phyloP scores from a whole-genome alignment of 805 yeast genomes.

The Millerozyma acaciae region DNA sequence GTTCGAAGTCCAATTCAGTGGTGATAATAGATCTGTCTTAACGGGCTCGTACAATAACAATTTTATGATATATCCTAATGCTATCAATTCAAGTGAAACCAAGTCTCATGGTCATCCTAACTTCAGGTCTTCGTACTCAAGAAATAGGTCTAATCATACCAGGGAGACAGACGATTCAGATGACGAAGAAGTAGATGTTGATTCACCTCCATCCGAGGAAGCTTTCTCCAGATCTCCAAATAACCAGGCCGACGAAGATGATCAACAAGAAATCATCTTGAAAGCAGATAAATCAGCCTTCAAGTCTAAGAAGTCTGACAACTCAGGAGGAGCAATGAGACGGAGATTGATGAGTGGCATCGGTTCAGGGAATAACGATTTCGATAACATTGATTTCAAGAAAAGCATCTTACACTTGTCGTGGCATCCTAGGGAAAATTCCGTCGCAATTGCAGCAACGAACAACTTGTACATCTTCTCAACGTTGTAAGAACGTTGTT shows the following conservation, averaged over 20 bases:
- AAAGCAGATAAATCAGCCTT: conserved; percentile 98
- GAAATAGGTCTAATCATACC: conserved; percentile 1
- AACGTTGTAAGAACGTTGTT: conserved; percentile 47
- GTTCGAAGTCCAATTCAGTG: conserved; percentile 93
- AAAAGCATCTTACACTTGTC: conserved; percentile 91
- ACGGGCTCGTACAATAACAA: conserved; percentile 97
- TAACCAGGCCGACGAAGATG: conserved; percentile 30
- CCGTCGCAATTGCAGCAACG: conserved; percentile 97
- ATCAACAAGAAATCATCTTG: conserved; percentile 62
- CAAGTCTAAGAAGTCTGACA: conserved; percentile 64
- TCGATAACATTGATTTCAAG: conserved; percentile 85
- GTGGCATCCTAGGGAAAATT: conserved; percentile 97
- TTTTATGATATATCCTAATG: conserved; percentile 94
- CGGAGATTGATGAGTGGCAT: conserved; percentile 48
- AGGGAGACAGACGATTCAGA: conserved; percentile 11
- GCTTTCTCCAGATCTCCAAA: conserved; percentile 31
- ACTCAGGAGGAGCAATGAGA: conserved; percentile 39
- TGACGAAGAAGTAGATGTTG: conserved; percentile 28
- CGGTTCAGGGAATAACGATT: conserved; percentile 52
- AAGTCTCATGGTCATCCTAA: no score
- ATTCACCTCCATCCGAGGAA: conserved; percentile 22
- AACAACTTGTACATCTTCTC: conserved; percentile 87
- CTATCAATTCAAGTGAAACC: conserved; percentile 33
- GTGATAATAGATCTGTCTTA: conserved; percentile 88
- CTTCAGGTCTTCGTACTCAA: conserved; percentile 2